Base-by-base conservation (phyloP, 768 basidiomycete species). In the Phanerochaete sordida region DNA sequence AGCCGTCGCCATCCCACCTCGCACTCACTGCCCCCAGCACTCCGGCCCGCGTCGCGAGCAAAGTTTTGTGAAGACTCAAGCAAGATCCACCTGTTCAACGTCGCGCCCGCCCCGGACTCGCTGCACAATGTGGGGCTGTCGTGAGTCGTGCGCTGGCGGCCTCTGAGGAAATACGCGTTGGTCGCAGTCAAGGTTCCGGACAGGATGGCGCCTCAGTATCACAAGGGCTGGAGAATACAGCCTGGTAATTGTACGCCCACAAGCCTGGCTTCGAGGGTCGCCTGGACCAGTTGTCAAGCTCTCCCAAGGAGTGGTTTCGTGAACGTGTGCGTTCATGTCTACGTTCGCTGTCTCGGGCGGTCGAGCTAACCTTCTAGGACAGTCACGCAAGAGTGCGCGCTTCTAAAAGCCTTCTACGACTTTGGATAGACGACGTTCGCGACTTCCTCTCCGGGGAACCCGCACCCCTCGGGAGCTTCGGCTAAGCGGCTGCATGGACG, bases 221-320 rank as follows among this genome's bases (percentile, higher is more conserved):
- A 91, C 73, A 99, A 99, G 67, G 97, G 97, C 66, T 94, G 95
- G 74, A 95, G 95, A 60, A 88, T 96, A 35, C 86, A 97, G 63
- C 85, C 93, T 4, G 95, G 95, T 1, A 86, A 88, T 60, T 91
- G 93, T 3, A 90, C 92, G 66, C 87, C 84, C 30, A 84, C 81
- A n/a, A n/a, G 65, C 80, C 84, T 27, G 88, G 92, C 6, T 99
- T 98, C 64, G 97, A 98, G 74, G 97, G 97, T 70, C 97, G 97
- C 62, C 98, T 73, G 98, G 95, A 4, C 92, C 96, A 13, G 85
- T 98, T 56, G 88, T 91, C 5, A 87, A 93, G 63, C 78, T 87
- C 46, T 91, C 95, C 69, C 97, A 4, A 99, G 98, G 78, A 83
- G 85, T 47, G 97, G 97, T 48, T 98, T 98, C 73, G 84, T 88